phyloP scores from a whole-genome alignment of 352 stramenopile species.

The Blastocystis sp. region DNA sequence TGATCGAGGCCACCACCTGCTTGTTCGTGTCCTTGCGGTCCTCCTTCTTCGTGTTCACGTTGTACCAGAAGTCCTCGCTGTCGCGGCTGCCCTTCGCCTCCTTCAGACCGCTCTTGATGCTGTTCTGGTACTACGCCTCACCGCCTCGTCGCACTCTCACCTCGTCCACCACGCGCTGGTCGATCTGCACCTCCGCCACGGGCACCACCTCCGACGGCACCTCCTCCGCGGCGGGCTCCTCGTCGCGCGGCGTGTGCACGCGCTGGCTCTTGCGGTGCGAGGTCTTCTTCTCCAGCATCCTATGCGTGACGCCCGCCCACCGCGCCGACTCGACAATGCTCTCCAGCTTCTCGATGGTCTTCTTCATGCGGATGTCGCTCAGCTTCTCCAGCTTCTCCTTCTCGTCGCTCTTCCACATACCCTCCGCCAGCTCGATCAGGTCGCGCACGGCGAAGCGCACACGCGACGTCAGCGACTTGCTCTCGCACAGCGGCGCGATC shows the following conservation, averaged over 20 bases:
- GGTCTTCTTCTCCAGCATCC: conserved; percentile 35
- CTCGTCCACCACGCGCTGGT: conserved; percentile 1
- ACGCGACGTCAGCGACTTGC: conserved; percentile 75
- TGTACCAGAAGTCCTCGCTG: conserved; percentile 58
- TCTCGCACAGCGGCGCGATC: conserved; percentile 74
- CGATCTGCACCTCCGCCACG: neutral
- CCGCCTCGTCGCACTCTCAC: neutral
- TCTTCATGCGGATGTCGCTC: conserved; percentile 88
- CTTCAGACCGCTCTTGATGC: conserved; percentile 41
- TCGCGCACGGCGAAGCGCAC: conserved; percentile 92
- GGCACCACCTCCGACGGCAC: neutral
- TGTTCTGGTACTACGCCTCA: conserved; percentile 23
- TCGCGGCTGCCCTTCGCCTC: conserved; percentile 12
- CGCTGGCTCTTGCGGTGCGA: neutral
- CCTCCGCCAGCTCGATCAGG: conserved; percentile 85
- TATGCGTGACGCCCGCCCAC: neutral
- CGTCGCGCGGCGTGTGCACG: neutral
- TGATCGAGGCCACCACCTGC: neutral
- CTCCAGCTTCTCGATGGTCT: conserved; percentile 77
- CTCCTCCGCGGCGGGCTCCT: neutral
- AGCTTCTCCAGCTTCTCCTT: conserved; percentile 89
- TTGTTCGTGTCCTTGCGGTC: conserved; percentile 19
- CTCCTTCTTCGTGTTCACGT: conserved; percentile 32
- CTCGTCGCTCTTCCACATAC: conserved; percentile 87
- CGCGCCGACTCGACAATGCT: conserved; percentile 50